These are phyloP conservation scores for Diaporthe nobilis DNA, from an alignment of 2,329 filamentous ascomycete species.

Conservation along the genomic window DNA sequence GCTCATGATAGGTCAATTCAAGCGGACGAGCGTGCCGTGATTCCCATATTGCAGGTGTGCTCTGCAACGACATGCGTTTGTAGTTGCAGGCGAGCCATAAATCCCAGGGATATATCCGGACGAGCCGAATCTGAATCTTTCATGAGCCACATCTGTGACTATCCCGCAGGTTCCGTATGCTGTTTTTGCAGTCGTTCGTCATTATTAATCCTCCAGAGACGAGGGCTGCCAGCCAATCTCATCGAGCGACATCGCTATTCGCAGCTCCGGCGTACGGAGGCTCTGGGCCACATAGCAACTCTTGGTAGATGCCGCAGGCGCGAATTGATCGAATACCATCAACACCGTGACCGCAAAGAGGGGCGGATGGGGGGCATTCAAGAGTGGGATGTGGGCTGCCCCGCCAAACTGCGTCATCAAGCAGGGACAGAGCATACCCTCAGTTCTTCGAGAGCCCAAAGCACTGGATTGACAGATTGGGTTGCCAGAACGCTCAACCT, in stretches of 20 bases:
- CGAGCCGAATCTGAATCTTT: constrained; percentile 18
- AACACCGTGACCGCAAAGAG: constrained; percentile 30
- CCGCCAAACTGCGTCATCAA: constrained; percentile 31
- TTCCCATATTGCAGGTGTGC: constrained; percentile 12
- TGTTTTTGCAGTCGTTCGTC: neutral
- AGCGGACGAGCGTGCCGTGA: constrained; percentile 2
- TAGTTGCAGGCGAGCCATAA: neutral
- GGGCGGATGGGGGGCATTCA: constrained; percentile 14
- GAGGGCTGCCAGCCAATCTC: constrained; percentile 4
- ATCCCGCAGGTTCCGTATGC: neutral
- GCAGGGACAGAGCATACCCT: constrained; percentile 1
- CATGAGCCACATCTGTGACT: constrained; percentile 3
- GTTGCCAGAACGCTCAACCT: neutral
- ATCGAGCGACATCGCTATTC: constrained; percentile 29
- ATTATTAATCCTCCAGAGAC: constrained; percentile 28
- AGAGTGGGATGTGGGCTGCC: constrained; percentile 33
- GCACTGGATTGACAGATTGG: neutral
- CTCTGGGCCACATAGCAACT: neutral
- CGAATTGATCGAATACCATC: constrained; percentile 25
- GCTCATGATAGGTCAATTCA: constrained; percentile 9
- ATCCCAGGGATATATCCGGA: constrained; percentile 1
- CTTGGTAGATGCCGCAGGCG: constrained; percentile 16
- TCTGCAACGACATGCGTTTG: constrained; percentile 6
- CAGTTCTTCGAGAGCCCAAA: neutral
- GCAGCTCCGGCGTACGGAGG: constrained; percentile 34